Evolutionary conservation across 2,329 filamentous ascomycete genomes (phyloP).

Genomic region (Lomentospora prolificans): DNA sequence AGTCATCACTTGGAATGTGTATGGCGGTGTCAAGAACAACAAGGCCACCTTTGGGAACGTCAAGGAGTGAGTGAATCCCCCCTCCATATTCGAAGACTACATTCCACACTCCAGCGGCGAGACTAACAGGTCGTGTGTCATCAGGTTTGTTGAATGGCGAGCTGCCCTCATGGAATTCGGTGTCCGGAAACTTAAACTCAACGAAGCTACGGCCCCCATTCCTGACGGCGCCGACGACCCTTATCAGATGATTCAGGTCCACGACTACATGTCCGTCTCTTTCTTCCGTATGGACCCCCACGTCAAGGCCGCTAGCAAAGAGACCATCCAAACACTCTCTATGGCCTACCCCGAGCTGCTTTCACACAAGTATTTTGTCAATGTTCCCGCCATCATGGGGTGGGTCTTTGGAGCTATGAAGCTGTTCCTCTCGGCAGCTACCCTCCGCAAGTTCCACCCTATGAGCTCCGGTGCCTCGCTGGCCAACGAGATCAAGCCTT

Average conservation of each 20-base stretch:
- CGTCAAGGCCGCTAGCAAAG: conserved; percentile 65
- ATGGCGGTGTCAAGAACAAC: conserved; percentile 73
- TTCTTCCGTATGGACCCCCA: conserved; percentile 74
- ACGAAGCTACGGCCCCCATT: conserved; percentile 58
- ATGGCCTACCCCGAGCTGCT: conserved; percentile 84
- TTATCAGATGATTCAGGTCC: conserved; percentile 85
- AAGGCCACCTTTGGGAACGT: conserved; percentile 77
- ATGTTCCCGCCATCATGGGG: conserved; percentile 84
- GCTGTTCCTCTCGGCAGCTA: conserved; percentile 62
- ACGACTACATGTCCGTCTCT: conserved; percentile 83
- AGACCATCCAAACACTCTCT: conserved; percentile 74
- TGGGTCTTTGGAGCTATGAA: conserved; percentile 74
- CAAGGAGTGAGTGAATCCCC: conserved; percentile 59
- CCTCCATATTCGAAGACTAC: too few species aligned
- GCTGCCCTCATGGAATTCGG: conserved; percentile 85
- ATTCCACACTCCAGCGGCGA: too few species aligned
- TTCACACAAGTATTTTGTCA: conserved; percentile 84
- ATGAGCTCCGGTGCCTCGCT: conserved; percentile 65
- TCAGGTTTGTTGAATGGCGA: conserved; percentile 75
- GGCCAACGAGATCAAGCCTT: conserved; percentile 44
- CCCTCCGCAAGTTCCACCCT: conserved; percentile 70
- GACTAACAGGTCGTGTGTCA: background rate
- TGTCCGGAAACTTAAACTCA: conserved; percentile 62
- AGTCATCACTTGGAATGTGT: conserved; percentile 86
- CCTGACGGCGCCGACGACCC: conserved; percentile 67